Evolutionary conservation across 23 red algal genomes (phyloP).

Genomic region (Cyanidiococcus yangmingshanensis): DNA sequence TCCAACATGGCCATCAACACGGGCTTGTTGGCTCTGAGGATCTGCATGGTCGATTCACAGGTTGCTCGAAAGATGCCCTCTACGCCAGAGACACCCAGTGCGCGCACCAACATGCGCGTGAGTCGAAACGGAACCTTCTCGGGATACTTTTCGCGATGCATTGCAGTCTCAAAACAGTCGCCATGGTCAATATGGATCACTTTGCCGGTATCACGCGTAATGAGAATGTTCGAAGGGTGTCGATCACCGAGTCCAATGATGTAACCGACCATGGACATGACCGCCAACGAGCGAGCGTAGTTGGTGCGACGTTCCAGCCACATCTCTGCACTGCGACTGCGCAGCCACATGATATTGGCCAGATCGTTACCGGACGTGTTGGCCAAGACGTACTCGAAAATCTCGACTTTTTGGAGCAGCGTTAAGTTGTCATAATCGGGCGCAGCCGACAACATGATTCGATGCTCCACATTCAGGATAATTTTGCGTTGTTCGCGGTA

Average conservation of each 20-base stretch:
- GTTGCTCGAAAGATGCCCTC: constrained; percentile 81
- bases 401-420: constrained; percentile 85
- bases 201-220: constrained; percentile 72
- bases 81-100: constrained; percentile 81
- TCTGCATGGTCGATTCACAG: constrained; percentile 57
- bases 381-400: constrained; percentile 83
- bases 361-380: constrained; percentile 82
- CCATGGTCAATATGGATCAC: constrained; percentile 97
- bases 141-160: constrained; percentile 89
- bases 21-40: constrained; percentile 56
- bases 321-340: constrained; percentile 88
- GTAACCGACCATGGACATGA: constrained; percentile 92
- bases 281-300: constrained; percentile 78
- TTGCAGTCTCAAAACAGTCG: constrained; percentile 96
- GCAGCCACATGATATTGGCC: constrained; percentile 77
- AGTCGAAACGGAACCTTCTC: constrained; percentile 90
- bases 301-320: constrained; percentile 93
- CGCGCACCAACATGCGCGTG: constrained; percentile 91
- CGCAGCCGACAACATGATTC: constrained; percentile 73
- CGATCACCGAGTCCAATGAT: constrained; percentile 90
- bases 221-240: constrained; percentile 91
- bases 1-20: constrained; percentile 96
- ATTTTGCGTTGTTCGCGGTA: constrained; percentile 83
- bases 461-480: constrained; percentile 87
- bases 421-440: constrained; percentile 84